Percentiles rank a stretch among this genome's conserved stretches.
phyloP scores from a whole-genome alignment of 805 yeast species.

The Lachancea nothofagi region DNA sequence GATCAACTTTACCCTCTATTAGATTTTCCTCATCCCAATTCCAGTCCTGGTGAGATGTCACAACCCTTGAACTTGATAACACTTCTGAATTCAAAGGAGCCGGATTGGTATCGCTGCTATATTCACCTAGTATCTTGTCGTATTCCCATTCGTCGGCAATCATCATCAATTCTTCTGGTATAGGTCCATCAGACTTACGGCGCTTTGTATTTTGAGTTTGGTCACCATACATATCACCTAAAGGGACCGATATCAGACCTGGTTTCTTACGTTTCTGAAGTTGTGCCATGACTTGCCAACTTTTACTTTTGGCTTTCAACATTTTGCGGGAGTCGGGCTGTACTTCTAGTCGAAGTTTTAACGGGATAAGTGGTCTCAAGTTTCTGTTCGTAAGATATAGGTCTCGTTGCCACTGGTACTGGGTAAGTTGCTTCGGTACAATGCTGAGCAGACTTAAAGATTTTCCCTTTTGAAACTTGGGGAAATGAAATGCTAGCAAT shows the following conservation, averaged over 20 bases:
- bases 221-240: slow-evolving; percentile 21
- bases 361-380: slow-evolving; percentile 41
- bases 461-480: slow-evolving; percentile 45
- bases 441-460: slow-evolving; percentile 51
- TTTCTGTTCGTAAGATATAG: slow-evolving; percentile 28
- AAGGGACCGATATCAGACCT: slow-evolving; percentile 20
- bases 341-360: slow-evolving; percentile 46
- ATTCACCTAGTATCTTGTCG: slow-evolving; percentile 51
- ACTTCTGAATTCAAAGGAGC: not conserved
- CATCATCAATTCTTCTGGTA: slow-evolving; percentile 51
- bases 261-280: slow-evolving; percentile 10
- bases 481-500: slow-evolving; percentile 46
- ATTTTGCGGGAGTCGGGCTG: slow-evolving; percentile 47
- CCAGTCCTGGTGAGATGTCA: slow-evolving; percentile 15
- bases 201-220: slow-evolving; percentile 12
- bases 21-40: slow-evolving; percentile 52
- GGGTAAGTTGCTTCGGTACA: slow-evolving; percentile 43
- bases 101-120: slow-evolving; percentile 9
- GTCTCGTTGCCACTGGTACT: slow-evolving; percentile 42
- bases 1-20: slow-evolving; percentile 58
- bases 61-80: not conserved
- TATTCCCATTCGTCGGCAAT: slow-evolving; percentile 80
- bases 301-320: slow-evolving; percentile 33
- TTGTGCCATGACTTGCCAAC: slow-evolving; percentile 9
- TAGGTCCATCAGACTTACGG: slow-evolving; percentile 21